Evolutionary conservation across 2,329 filamentous ascomycete species (phyloP), one percentile per base, ranked within the genome.

Genomic region (Amylocarpus encephaloides): DNA sequence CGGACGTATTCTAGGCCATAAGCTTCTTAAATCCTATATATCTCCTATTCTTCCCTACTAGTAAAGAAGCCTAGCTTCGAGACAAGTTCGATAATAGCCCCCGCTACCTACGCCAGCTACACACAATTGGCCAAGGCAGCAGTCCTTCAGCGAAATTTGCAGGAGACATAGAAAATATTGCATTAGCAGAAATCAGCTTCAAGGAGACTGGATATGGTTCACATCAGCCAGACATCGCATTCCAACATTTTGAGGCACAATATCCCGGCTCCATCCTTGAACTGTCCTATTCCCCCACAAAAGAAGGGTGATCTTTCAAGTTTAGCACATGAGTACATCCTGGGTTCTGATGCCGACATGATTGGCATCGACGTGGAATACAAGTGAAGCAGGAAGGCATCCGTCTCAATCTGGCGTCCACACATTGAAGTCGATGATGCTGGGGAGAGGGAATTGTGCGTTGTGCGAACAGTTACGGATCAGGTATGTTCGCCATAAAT

Each of bases 341-440:
- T 62, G 49, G 57, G 58, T 39, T 59, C 54, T 39, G 33, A 56
- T 43, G 54, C 55, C 26, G 49, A 53, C 44, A 59, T 65, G 16
- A 49, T 64, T 49, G 60, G 62, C 38, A 53, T 65, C 46, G 60
- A 65, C 36, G 55, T 65, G 10, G 57, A 59, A 22, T 65, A 62
- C 42, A 57, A 53, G 44, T 50, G 48, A 49, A 63, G 48, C 29
- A 59, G 53, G 52, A 53, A 49, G 47, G 54, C 54, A 33, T 46
- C 49, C n/a, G n/a, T 54, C 12, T 54, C 50, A 39, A 40, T 57
- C 32, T 57, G 52, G 54, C 49, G 50, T 46, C 52, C 47, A 52
- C 39, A 53, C 19, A 49, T 53, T 53, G 48, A 12, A 46, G 48
- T 56, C 30, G 39, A 49, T 56, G 39, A 29, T 53, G 38, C 43